These are phyloP conservation scores for Lachnellula cervina DNA, from an alignment of 2,329 filamentous ascomycete genomes.

Conservation along the genomic window DNA sequence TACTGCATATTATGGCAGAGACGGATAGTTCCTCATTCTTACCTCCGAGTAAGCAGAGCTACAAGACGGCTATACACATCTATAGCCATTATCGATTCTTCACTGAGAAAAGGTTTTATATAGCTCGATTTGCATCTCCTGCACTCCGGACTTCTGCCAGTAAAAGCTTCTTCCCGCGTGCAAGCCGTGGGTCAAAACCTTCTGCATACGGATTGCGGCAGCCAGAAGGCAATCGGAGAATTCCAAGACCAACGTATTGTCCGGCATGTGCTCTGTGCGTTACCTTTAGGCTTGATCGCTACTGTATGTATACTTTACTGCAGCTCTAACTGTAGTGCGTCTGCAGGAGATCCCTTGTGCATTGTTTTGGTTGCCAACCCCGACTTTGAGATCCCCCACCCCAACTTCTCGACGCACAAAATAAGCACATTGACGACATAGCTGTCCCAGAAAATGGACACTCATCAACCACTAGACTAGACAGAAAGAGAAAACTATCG, in stretches of 20 bases:
- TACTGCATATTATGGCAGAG: not conserved
- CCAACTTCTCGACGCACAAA: not conserved
- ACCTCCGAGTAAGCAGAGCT: constrained; percentile 13
- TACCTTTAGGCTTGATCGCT: constrained; percentile 23
- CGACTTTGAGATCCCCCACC: not conserved
- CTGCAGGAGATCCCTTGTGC: constrained; percentile 1
- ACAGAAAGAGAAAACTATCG: constrained; percentile 1
- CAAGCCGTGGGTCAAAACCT: constrained; percentile 15
- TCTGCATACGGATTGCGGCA: constrained; percentile 16
- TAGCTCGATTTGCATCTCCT: constrained; percentile 6
- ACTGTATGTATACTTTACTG: constrained; percentile 6
- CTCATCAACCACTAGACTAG: not conserved
- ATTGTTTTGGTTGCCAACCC: constrained; percentile 1
- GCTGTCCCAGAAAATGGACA: not conserved
- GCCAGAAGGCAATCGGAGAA: constrained; percentile 27
- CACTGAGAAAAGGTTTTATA: not conserved
- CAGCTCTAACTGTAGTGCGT: constrained; percentile 6
- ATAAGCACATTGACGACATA: not conserved
- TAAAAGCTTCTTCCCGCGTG: constrained; percentile 19
- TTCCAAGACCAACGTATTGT: constrained; percentile 19
- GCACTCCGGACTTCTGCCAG: constrained; percentile 24
- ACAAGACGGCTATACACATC: constrained; percentile 17
- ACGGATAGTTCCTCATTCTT: not conserved
- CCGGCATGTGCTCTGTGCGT: constrained; percentile 23
- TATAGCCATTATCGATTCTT: not conserved